These are phyloP conservation scores for Yueomyces sp. DNA, from an alignment of 805 yeast species.

Conservation along the genomic window DNA sequence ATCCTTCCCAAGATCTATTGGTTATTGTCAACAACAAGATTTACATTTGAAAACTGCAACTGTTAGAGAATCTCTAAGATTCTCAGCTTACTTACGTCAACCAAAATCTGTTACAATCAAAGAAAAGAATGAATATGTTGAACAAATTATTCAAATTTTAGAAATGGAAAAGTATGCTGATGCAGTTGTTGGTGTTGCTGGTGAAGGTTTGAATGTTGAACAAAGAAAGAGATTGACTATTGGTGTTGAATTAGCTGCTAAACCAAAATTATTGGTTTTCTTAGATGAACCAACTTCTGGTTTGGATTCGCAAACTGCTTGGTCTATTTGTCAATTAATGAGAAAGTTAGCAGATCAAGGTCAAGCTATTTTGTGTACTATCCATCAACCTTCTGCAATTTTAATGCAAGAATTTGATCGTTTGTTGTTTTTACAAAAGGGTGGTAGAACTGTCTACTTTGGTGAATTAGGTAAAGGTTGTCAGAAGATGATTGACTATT, in stretches of 20 bases:
- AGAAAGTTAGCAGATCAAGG: conserved; percentile 46
- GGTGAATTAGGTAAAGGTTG: conserved; percentile 55
- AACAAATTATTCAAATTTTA: conserved; percentile 45
- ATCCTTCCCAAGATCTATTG: conserved; percentile 50
- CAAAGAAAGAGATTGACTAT: conserved; percentile 52
- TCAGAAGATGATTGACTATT: conserved; percentile 44
- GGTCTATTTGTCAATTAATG: conserved; percentile 51
- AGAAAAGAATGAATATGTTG: conserved; percentile 56
- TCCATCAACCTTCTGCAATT: conserved; percentile 78
- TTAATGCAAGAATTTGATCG: conserved; percentile 69
- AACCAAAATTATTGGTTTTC: conserved; percentile 45
- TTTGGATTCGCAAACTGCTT: conserved; percentile 54
- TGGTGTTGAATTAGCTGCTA: conserved; percentile 56
- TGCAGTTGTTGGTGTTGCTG: conserved; percentile 63
- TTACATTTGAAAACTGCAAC: conserved; percentile 52
- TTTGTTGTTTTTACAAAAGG: conserved; percentile 51
- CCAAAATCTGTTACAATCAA: conserved; percentile 35
- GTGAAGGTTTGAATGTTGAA: conserved; percentile 54
- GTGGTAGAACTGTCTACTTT: conserved; percentile 65
- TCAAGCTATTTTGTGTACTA: conserved; percentile 59
- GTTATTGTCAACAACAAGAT: conserved; percentile 72
- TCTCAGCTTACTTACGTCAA: conserved; percentile 58
- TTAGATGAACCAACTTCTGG: conserved; percentile 62
- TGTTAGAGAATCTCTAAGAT: conserved; percentile 57
- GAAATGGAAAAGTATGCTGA: conserved; percentile 56